phyloP scores from a whole-genome alignment of 1,284 basidiomycete genomes.

The Sanghuangporus baumii region DNA sequence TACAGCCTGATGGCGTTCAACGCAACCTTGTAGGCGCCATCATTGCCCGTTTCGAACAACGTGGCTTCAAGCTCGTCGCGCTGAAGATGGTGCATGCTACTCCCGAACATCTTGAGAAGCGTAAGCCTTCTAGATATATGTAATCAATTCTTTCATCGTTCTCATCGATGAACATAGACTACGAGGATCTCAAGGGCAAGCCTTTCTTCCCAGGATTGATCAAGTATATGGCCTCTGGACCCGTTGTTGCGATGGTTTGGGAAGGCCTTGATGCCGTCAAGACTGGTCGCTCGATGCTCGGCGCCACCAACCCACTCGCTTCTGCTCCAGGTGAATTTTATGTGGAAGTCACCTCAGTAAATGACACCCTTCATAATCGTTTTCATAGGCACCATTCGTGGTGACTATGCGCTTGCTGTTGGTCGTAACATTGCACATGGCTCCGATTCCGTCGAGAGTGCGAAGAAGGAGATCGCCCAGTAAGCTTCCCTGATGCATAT shows the following conservation, averaged over 20 bases:
- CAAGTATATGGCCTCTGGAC: constrained; percentile 93
- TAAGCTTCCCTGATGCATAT: constrained; percentile 37
- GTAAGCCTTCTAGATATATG: constrained; percentile 35
- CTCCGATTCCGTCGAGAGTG: constrained; percentile 87
- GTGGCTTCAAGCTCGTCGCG: constrained; percentile 91
- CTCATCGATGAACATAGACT: constrained; percentile 53
- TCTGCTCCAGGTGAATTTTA: constrained; percentile 69
- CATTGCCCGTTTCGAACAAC: constrained; percentile 89
- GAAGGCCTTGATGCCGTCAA: constrained; percentile 96
- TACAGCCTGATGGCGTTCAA: constrained; percentile 94
- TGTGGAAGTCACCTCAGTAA: not conserved
- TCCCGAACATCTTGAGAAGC: constrained; percentile 81
- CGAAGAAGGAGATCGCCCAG: constrained; percentile 88
- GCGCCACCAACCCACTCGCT: constrained; percentile 93
- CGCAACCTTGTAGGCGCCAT: constrained; percentile 93
- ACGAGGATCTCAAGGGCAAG: constrained; percentile 88
- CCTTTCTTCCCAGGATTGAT: constrained; percentile 91
- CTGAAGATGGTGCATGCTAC: constrained; percentile 80
- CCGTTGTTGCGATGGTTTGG: constrained; percentile 97
- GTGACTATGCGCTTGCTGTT: constrained; percentile 88
- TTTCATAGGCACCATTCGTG: constrained; percentile 78
- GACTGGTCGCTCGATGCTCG: constrained; percentile 93
- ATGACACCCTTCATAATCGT: not conserved
- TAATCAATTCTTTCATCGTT: constrained; percentile 6
- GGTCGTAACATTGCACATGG: constrained; percentile 95